Conservation (phyloP, 345 rosid genomes). For the Boechera divaricarpa region DNA sequence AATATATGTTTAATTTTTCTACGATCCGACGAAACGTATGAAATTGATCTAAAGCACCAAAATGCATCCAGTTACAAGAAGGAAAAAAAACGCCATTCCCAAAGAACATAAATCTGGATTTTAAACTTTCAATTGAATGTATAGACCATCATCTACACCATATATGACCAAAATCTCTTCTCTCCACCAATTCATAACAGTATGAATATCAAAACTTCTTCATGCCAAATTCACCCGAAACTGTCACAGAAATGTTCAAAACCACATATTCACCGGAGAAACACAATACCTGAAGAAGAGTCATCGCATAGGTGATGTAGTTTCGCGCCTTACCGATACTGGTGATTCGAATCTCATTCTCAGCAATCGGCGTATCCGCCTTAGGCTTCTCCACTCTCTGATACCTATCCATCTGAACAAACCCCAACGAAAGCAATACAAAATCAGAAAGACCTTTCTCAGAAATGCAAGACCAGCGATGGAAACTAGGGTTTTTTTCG, state of each 20-base stretch:
- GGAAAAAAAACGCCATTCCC: no score
- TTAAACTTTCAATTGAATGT: background rate
- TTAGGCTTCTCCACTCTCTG: conserved; percentile 82
- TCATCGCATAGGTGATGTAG: conserved; percentile 87
- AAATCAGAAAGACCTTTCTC: background rate
- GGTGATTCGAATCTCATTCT: conserved; percentile 90
- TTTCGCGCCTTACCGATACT: conserved; percentile 87
- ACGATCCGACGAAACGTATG: background rate
- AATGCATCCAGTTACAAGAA: background rate
- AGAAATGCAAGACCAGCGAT: background rate
- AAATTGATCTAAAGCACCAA: background rate
- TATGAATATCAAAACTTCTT: background rate
- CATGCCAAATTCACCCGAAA: no score
- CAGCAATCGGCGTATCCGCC: conserved; percentile 73
- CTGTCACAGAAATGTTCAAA: no score
- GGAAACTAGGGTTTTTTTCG: conserved; percentile 11
- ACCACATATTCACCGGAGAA: background rate
- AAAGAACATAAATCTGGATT: background rate
- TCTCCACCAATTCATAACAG: conserved; percentile 1
- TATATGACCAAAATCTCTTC: background rate
- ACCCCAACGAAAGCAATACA: conserved; percentile 2
- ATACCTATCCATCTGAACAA: conserved; percentile 73
- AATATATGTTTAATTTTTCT: background rate
- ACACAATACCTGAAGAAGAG: conserved; percentile 68
- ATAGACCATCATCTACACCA: background rate